phyloP scores from a whole-genome alignment of 345 rosid species.

The Murraya koenigii region DNA sequence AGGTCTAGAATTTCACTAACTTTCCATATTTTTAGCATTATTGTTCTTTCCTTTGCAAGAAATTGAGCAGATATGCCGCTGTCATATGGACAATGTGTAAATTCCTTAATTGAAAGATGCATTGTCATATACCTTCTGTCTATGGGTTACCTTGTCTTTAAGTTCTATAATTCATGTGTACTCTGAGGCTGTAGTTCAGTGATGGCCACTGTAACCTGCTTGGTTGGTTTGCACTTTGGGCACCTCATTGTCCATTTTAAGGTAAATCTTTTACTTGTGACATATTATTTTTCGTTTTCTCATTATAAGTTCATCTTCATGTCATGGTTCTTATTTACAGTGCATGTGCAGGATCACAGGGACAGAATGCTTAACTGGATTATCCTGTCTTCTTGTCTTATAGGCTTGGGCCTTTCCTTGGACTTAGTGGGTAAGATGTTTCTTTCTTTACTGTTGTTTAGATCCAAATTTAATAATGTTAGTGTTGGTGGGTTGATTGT shows the following conservation, averaged over 20 bases:
- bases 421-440: constrained; percentile 50
- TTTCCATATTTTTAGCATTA: neutral
- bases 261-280: constrained; percentile 33
- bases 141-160: no score
- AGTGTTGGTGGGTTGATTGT: neutral
- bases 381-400: constrained; percentile 49
- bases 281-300: neutral
- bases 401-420: constrained; percentile 49
- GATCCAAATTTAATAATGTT: neutral
- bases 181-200: constrained; percentile 56
- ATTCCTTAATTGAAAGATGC: neutral
- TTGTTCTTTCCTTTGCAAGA: neutral
- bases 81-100: neutral
- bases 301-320: neutral
- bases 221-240: constrained; percentile 81
- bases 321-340: neutral
- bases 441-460: neutral
- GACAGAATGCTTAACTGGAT: constrained; percentile 59
- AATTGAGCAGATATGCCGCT: neutral
- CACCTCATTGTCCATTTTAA: constrained; percentile 75
- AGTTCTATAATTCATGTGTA: neutral
- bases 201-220: constrained; percentile 80
- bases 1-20: constrained; percentile 14
- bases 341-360: constrained; percentile 52
- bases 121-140: neutral